Conservation (phyloP, 2,329 filamentous ascomycete species). For the Pyricularia sp. region DNA sequence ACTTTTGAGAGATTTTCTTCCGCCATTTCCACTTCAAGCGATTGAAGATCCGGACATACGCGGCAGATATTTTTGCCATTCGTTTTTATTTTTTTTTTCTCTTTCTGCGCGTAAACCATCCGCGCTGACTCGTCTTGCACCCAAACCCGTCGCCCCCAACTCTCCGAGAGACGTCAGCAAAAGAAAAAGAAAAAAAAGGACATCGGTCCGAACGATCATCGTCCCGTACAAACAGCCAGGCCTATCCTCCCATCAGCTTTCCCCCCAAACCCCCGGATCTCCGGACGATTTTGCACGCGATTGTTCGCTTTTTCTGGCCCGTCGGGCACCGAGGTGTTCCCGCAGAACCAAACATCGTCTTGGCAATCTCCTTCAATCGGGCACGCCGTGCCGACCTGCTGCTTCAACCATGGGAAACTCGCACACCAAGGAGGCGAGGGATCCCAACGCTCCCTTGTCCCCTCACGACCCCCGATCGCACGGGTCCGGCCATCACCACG, state of each 20-base stretch:
- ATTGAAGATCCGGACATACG: not conserved
- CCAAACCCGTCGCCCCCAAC: not conserved
- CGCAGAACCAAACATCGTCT: not conserved
- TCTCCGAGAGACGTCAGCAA: too few relatives aligned
- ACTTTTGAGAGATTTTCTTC: not conserved
- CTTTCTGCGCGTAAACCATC: not conserved
- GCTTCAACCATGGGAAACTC: constrained; percentile 22
- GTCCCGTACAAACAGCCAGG: not conserved
- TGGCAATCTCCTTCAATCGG: not conserved
- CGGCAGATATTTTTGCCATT: not conserved
- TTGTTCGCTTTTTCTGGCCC: not conserved
- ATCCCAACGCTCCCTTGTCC: constrained; percentile 15
- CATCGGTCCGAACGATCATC: not conserved
- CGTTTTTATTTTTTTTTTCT: not conserved
- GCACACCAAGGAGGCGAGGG: constrained; percentile 24
- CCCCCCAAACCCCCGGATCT: not conserved
- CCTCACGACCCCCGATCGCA: constrained; percentile 5
- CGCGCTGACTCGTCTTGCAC: not conserved
- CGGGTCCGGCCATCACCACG: not conserved
- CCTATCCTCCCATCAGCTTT: not conserved
- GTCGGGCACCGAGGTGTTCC: not conserved
- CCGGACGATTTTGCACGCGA: not conserved
- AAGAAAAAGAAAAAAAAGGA: too few relatives aligned
- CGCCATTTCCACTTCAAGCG: not conserved
- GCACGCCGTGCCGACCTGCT: not conserved